Evolutionary conservation across 331 rosid genomes (phyloP).

Genomic region (Rosa hybrid): DNA sequence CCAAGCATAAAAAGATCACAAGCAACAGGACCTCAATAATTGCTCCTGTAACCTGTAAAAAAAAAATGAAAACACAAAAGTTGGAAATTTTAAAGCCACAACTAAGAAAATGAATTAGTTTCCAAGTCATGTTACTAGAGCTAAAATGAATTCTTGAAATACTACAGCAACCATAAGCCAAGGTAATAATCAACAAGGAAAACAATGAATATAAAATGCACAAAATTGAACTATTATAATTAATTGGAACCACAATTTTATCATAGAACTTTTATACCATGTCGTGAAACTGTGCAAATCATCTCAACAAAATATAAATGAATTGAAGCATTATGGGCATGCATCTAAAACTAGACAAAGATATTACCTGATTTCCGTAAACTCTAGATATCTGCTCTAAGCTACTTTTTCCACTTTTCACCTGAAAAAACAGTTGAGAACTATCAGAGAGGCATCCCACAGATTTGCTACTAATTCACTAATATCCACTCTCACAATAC

Average conservation of each 20-base stretch:
- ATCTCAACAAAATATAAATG: neutral
- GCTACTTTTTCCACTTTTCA: slow-evolving; percentile 85
- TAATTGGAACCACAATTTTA: neutral
- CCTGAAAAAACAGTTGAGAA: slow-evolving; percentile 43
- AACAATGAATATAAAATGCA: neutral
- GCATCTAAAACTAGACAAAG: slow-evolving; percentile 9
- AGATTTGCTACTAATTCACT: neutral
- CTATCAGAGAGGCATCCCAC: slow-evolving; percentile 29
- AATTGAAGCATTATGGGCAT: neutral
- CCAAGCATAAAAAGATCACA: neutral
- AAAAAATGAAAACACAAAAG: neutral
- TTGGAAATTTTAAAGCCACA: neutral
- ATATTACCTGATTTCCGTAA: slow-evolving; percentile 91
- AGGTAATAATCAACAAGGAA: neutral
- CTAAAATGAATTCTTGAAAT: neutral
- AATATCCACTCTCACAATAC: no score
- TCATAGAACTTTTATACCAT: neutral
- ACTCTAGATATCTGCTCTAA: slow-evolving; percentile 92
- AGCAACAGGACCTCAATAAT: neutral
- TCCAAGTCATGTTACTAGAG: neutral
- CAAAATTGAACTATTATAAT: neutral
- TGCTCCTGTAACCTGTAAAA: neutral
- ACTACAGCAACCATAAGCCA: neutral
- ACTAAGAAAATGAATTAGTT: neutral
- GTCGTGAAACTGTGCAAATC: neutral